phyloP scores from a whole-genome alignment of 2,329 filamentous ascomycete species.

The Chrysoporthe deuterocubensis region DNA sequence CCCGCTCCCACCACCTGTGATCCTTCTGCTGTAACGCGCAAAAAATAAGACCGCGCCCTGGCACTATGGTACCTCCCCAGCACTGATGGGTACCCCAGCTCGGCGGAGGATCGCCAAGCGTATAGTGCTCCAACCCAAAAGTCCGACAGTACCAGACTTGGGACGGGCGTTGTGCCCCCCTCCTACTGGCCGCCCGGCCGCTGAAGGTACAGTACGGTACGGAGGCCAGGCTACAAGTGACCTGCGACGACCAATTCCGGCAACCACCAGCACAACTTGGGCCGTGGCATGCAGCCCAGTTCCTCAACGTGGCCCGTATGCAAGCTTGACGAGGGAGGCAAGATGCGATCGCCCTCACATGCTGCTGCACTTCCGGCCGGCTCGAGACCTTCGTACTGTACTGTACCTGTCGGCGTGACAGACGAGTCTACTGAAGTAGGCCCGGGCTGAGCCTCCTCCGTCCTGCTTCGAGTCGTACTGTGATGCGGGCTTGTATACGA shows the following conservation, averaged over 20 bases:
- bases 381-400: neutral
- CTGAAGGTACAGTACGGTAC: neutral
- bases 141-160: neutral
- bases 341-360: neutral
- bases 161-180: neutral
- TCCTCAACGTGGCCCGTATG: neutral
- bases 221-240: neutral
- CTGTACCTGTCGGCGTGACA: conserved; percentile 1
- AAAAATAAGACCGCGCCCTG: conserved; percentile 3
- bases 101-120: conserved; percentile 1
- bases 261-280: neutral
- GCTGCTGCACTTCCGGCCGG: neutral
- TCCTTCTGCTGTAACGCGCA: conserved; percentile 2
- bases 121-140: conserved; percentile 1
- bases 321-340: neutral
- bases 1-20: neutral
- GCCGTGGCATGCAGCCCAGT: neutral
- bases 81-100: neutral
- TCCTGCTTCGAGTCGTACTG: neutral
- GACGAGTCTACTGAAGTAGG: neutral
- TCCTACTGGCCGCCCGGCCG: neutral
- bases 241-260: neutral
- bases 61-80: neutral
- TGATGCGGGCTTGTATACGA: conserved; percentile 3
- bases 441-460: neutral